phyloP scores from a whole-genome alignment of 148 eudicot species.

The Agrostemma githago region DNA sequence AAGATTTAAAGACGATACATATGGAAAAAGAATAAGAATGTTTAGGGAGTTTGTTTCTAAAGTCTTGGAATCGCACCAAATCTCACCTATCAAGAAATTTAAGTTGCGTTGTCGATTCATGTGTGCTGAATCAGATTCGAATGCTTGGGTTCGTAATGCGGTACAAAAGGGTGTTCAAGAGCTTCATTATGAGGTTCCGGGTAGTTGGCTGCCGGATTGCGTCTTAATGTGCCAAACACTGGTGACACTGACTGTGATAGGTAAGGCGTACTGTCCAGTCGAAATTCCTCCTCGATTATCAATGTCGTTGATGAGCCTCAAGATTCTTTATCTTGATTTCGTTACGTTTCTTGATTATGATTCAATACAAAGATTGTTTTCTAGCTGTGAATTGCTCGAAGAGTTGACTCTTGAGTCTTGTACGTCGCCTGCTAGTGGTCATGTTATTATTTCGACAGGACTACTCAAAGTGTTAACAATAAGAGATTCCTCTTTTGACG shows the following conservation, averaged over 20 bases:
- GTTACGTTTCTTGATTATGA: neutral
- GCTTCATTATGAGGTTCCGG: neutral
- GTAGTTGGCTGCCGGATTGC: neutral
- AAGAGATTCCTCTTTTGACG: neutral
- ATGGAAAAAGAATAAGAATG: neutral
- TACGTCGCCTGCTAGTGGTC: neutral
- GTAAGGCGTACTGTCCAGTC: neutral
- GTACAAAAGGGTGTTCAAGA: neutral
- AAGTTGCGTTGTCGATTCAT: neutral
- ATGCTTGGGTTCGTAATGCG: neutral
- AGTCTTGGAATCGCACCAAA: neutral
- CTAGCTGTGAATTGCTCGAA: neutral
- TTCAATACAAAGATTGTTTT: neutral
- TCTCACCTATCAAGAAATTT: slow-evolving; percentile 11
- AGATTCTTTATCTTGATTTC: neutral
- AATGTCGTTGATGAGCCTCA: neutral
- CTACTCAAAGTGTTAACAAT: neutral
- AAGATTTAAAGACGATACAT: neutral
- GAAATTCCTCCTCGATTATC: neutral
- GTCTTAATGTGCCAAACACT: neutral
- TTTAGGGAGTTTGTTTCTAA: neutral
- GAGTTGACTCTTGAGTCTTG: neutral
- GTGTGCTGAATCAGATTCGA: neutral
- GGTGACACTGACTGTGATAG: neutral
- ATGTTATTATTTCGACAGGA: neutral